A percentile compares a stretch with the other conserved stretches of the same genome.
Conservation (phyloP, 768 basidiomycete genomes). For the Nevesoporus exiguus region DNA sequence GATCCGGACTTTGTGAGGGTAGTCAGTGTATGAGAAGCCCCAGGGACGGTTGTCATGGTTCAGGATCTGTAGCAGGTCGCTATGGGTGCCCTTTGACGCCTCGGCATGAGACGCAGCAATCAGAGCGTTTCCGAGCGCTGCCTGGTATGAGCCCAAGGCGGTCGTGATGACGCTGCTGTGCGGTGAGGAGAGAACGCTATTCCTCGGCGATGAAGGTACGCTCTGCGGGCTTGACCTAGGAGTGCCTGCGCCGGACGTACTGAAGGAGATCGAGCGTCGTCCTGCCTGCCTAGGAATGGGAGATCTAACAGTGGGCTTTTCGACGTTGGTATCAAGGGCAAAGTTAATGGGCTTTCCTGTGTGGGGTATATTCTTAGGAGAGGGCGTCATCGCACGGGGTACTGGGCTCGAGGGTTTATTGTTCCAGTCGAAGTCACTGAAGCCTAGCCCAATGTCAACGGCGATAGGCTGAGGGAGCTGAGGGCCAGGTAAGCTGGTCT, state of each 20-base stretch:
- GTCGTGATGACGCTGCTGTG: conserved; percentile 22
- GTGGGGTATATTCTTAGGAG: conserved; percentile 14
- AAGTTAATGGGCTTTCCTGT: conserved; percentile 12
- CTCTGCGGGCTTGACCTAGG: conserved; percentile 43
- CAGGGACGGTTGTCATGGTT: conserved; percentile 85
- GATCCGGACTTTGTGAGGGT: conserved; percentile 72
- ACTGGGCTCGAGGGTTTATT: conserved; percentile 20
- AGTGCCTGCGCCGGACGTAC: conserved; percentile 28
- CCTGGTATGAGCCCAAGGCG: conserved; percentile 43
- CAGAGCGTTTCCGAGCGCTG: conserved; percentile 81
- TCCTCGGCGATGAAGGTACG: conserved; percentile 50
- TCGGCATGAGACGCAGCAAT: conserved; percentile 95
- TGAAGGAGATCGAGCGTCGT: conserved; percentile 73
- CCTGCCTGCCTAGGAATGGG: conserved; percentile 47
- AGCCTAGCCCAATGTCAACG: conserved; percentile 54
- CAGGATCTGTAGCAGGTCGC: conserved; percentile 87
- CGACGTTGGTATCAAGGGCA: conserved; percentile 28
- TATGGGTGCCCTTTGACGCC: conserved; percentile 85
- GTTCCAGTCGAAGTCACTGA: conserved; percentile 55
- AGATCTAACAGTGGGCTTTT: conserved; percentile 35
- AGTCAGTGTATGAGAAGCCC: conserved; percentile 86
- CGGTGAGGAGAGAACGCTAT: conserved; percentile 38
- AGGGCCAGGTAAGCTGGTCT: conserved; percentile 45
- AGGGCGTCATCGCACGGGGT: conserved; percentile 17
- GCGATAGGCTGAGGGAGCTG: conserved; percentile 50